A percentile compares a stretch with the other conserved stretches of the same genome.
Evolutionary conservation across 305 asterid species (phyloP).

Genomic region (Stenogyne calaminthoides): DNA sequence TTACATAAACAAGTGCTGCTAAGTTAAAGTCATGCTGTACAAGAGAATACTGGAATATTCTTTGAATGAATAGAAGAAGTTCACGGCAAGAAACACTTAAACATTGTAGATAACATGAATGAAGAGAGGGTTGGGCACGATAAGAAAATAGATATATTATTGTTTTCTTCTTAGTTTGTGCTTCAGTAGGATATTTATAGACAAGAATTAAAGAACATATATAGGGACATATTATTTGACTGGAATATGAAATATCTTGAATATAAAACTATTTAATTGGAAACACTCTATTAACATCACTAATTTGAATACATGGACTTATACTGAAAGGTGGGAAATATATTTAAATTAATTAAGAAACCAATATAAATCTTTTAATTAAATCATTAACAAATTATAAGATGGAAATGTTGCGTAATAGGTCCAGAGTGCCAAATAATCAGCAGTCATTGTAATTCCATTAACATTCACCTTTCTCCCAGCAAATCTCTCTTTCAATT

Average conservation of each 20-base stretch:
- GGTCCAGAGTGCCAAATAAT: background rate
- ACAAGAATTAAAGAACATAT: background rate
- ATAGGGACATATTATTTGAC: background rate
- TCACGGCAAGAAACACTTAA: background rate
- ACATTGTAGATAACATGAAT: background rate
- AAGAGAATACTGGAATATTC: background rate
- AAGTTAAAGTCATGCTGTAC: background rate
- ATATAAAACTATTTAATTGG: background rate
- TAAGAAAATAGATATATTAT: background rate
- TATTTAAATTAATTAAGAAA: background rate
- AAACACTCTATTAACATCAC: background rate
- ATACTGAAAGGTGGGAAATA: background rate
- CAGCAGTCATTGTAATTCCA: conserved; percentile 4
- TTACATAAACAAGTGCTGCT: no score
- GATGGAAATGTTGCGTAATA: background rate
- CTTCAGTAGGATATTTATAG: background rate
- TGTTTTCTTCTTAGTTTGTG: background rate
- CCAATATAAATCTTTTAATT: background rate
- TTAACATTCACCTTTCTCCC: conserved; percentile 69
- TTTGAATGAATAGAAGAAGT: background rate
- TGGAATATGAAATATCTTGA: background rate
- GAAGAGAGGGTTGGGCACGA: background rate
- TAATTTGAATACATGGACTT: background rate
- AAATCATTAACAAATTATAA: conserved; percentile 5
- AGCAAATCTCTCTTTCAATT: conserved; percentile 81